Conservation (phyloP, 1,284 basidiomycete species). For the Amylostereum areolatum region DNA sequence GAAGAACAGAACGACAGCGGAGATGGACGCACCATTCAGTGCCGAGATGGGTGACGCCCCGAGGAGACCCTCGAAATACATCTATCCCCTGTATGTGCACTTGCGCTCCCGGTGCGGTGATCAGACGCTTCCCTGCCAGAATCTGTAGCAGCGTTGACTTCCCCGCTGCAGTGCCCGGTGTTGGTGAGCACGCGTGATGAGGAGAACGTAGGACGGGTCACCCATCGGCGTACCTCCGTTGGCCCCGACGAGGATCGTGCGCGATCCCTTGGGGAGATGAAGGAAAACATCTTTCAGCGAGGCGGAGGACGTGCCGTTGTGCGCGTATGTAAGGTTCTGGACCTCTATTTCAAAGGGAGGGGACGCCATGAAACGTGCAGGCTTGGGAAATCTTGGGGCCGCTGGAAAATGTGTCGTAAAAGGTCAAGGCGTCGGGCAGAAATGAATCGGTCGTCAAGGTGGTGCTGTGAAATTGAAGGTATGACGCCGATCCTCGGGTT, state of each 20-base stretch:
- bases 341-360: constrained; percentile 39
- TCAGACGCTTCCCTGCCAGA: constrained; percentile 87
- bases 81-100: constrained; percentile 76
- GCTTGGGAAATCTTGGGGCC: too few species aligned
- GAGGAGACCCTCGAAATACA: constrained; percentile 73
- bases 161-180: constrained; percentile 51
- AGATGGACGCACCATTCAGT: constrained; percentile 69
- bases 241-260: constrained; percentile 85
- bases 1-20: background rate
- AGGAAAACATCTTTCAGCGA: constrained; percentile 67
- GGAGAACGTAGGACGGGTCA: background rate
- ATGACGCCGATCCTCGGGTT: too few species aligned
- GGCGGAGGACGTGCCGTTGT: constrained; percentile 34
- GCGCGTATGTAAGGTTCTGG: constrained; percentile 57
- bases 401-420: too few species aligned
- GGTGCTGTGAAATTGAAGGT: too few species aligned
- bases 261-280: constrained; percentile 63
- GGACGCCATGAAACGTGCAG: too few species aligned
- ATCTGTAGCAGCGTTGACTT: constrained; percentile 96
- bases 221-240: constrained; percentile 66
- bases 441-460: too few species aligned
- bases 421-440: too few species aligned
- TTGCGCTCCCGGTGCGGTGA: constrained; percentile 50
- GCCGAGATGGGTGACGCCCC: constrained; percentile 86
- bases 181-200: background rate